Conservation (phyloP, 805 yeast species). For the Zygotorulaspora chibaensis region DNA sequence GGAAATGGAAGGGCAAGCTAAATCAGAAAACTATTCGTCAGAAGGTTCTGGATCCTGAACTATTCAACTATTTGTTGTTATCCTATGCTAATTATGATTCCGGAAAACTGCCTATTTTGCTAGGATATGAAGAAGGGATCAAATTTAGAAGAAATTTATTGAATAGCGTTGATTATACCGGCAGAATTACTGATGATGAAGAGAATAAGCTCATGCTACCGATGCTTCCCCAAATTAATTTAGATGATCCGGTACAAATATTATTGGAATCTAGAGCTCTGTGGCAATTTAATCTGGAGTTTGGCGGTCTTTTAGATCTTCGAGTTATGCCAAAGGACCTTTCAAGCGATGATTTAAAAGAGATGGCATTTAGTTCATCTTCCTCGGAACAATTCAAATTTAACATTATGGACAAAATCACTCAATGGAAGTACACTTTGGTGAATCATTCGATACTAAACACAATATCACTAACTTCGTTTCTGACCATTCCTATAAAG, state of each 20-base stretch:
- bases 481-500: constrained; percentile 28
- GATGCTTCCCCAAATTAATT: constrained; percentile 55
- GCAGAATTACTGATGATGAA: constrained; percentile 23
- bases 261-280: constrained; percentile 76
- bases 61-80: constrained; percentile 45
- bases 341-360: constrained; percentile 36
- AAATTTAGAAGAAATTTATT: constrained; percentile 45
- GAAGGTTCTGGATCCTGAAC: constrained; percentile 34
- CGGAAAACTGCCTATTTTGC: constrained; percentile 35
- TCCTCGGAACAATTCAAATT: constrained; percentile 26
- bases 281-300: constrained; percentile 41
- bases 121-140: constrained; percentile 44
- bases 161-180: constrained; percentile 38
- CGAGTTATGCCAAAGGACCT: constrained; percentile 43
- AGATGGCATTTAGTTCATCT: constrained; percentile 37
- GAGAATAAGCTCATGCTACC: constrained; percentile 44
- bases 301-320: constrained; percentile 38
- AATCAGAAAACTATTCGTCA: constrained; percentile 20
- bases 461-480: constrained; percentile 20
- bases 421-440: constrained; percentile 14
- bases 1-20: constrained; percentile 7
- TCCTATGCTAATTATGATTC: constrained; percentile 44
- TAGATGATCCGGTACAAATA: constrained; percentile 42
- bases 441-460: constrained; percentile 23
- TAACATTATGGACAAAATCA: constrained; percentile 14